Percentiles rank a stretch among this genome's conserved stretches.
phyloP scores from a whole-genome alignment of 1,139 yeast species.

The Debaryomyces robertsiae region DNA sequence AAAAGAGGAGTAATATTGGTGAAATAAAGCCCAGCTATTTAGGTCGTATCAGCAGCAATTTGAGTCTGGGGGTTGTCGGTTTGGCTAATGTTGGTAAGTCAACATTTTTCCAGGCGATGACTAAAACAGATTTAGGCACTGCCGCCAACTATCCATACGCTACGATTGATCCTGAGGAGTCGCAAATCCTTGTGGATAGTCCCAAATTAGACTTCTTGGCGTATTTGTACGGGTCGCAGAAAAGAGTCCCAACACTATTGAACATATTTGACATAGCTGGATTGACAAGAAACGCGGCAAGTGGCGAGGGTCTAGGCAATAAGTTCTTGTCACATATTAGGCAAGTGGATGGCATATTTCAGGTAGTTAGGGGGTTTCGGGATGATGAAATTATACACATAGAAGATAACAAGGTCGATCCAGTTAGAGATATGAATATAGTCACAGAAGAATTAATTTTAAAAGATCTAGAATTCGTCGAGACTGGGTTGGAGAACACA shows the following conservation, averaged over 20 bases:
- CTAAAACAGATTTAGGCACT: conserved; percentile 67
- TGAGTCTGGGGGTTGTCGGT: conserved; percentile 65
- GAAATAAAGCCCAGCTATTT: conserved; percentile 23
- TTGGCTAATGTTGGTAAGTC: conserved; percentile 79
- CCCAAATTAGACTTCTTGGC: conserved; percentile 47
- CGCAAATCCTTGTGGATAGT: conserved; percentile 60
- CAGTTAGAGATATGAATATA: conserved; percentile 65
- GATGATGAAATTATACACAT: conserved; percentile 74
- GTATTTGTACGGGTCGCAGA: conserved; percentile 51
- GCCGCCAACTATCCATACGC: conserved; percentile 85
- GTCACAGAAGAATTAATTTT: conserved; percentile 74
- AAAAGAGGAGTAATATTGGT: conserved; percentile 9
- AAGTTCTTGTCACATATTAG: conserved; percentile 71
- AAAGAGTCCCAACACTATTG: conserved; percentile 56
- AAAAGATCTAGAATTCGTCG: conserved; percentile 70
- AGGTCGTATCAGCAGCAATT: conserved; percentile 59
- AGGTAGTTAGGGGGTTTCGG: conserved; percentile 66
- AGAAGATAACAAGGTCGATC: conserved; percentile 63
- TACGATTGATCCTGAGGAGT: conserved; percentile 73
- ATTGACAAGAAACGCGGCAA: conserved; percentile 68
- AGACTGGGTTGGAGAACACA: conserved; percentile 52
- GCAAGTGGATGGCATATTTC: conserved; percentile 74
- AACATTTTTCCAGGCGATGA: conserved; percentile 66
- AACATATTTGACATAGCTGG: conserved; percentile 78
- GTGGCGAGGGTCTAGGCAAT: conserved; percentile 79